Base-by-base conservation (phyloP, 768 basidiomycete genomes). In the Mycena metata region DNA sequence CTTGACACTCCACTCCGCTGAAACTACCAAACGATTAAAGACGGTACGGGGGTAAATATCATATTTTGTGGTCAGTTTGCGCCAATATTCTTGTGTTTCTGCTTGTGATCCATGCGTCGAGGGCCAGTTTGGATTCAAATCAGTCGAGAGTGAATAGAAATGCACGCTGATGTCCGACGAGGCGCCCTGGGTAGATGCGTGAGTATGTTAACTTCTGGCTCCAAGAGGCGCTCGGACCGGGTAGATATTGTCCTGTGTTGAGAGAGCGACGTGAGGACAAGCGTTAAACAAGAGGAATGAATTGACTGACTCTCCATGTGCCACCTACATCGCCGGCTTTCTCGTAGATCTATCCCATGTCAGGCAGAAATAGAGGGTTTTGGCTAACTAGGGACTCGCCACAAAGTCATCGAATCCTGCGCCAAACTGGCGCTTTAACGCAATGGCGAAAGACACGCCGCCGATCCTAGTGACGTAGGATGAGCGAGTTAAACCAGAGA, bases 71-170 rank as follows among this genome's bases (percentile, higher is more conserved):
- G 81, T 69, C 23, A 88, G 75, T 26, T 72, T 60, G 19, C 77
- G 69, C 83, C 85, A 83, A 74, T 88, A 88, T 6, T 73, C 73
- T 36, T 81, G 80, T 17, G 84, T 84, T 24, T 86, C 80, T 17
- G 77, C 63, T 60, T 86, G 84, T 9, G 74, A 75, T 10, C 81
- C 82, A 64, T 83, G 84, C 5, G 80, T 80, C 19, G 76, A 69
- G 9, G 76, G 73, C 87, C 87, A 88, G 64, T 85, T 76, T 8
- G 81, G 78, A 30, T 83, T 80, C 10, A 83, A 79, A 50, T 87
- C 85, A 5, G 84, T 79, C 2, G 86, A 86, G n/a, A 85, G 77
- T 26, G 81, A 83, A 69, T 84, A 86, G 75, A 82, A 83, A 43
- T 80, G 77, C 55, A 82, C 79, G 10, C 75, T 66, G 21, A 85